These are phyloP conservation scores for Lasiodiplodia sp. DNA, from an alignment of 2,329 filamentous ascomycete genomes.

Conservation along the genomic window DNA sequence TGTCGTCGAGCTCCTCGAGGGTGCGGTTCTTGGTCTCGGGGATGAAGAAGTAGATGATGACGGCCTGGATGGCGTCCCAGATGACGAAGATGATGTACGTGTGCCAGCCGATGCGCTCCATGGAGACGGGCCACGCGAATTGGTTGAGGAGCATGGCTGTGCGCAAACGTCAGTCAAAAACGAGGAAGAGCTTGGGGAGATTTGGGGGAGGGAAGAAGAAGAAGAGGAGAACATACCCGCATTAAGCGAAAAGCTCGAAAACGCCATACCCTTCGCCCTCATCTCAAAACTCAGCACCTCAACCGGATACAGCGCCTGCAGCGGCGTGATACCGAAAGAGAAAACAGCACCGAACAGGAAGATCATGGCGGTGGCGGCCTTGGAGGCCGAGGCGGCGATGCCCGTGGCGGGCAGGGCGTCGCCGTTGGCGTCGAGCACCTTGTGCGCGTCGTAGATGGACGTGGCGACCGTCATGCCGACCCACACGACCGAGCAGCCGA, in stretches of 20 bases:
- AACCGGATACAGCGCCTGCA: conserved; percentile 58
- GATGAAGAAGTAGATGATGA: conserved; percentile 49
- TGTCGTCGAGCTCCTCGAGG: conserved; percentile 55
- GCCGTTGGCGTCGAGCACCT: neutral
- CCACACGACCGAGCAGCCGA: conserved; percentile 39
- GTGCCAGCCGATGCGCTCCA: conserved; percentile 48
- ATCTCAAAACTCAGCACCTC: conserved; percentile 57
- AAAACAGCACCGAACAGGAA: conserved; percentile 47
- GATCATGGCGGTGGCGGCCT: conserved; percentile 39
- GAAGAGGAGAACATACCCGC: conserved; percentile 32
- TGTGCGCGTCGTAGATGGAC: conserved; percentile 26
- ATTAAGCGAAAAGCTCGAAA: conserved; percentile 40
- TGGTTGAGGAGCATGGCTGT: conserved; percentile 40
- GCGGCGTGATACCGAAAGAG: conserved; percentile 46
- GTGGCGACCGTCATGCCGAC: conserved; percentile 37
- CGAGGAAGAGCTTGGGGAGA: neutral
- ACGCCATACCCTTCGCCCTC: conserved; percentile 52
- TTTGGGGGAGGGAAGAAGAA: no score
- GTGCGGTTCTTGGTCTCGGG: conserved; percentile 50
- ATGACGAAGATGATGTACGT: conserved; percentile 52
- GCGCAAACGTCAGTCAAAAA: conserved; percentile 54
- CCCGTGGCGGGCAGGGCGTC: neutral
- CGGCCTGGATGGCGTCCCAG: conserved; percentile 52
- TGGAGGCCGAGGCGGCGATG: neutral
- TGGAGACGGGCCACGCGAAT: conserved; percentile 48